Base-by-base conservation (phyloP, 306 rosid genomes). In the Adenanthera pavonina region DNA sequence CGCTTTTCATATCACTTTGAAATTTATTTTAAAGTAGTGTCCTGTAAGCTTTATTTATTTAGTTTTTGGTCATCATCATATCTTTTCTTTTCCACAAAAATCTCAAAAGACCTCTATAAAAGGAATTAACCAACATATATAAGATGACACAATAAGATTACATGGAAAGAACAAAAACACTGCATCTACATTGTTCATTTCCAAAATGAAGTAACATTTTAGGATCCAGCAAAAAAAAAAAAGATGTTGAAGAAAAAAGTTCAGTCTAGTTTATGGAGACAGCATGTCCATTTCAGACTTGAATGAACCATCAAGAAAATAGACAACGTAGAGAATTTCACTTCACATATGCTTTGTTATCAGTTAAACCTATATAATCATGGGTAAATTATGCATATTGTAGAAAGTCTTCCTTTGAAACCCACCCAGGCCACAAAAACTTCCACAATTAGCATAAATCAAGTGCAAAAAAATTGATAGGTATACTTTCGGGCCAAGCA, bases 401-500 rank as follows among this genome's bases (percentile, higher is more conserved):
- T 44, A 49, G 38, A 61, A 33, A 34, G 3, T 16, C 41, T 53
- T 34, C 65, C 34, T 57, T 60, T 60, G 38, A 60, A 11, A 35
- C 19, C 77, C 49, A 52, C 52, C 68, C 16, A 64, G 30, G 68
- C 69, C 20, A 44, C 53, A 25, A 77, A 74, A 74, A 36, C 47
- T 74, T 53, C 30, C 66, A 78, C 80, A 72, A 72, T 47, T 48
- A 72, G 81, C 16, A 61, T 48, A 80, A 79, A 74, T 46, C 82
- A 44, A 69, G 49, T 69, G 61, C 13, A 80, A 53, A 74, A 73
- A 20, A 41, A 72, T 35, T 69, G 65, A 79, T 49, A 69, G 72
- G 76, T 65, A 74, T 89, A 95, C 99, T 98, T 89, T 93, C 47
- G 97, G 98, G 13, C 96, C 99, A 64, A 93, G 83, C 99, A 95